Evolutionary conservation across 768 basidiomycete species (phyloP), one percentile per base, ranked within the genome.

Genomic region (Trametes gibbosa): DNA sequence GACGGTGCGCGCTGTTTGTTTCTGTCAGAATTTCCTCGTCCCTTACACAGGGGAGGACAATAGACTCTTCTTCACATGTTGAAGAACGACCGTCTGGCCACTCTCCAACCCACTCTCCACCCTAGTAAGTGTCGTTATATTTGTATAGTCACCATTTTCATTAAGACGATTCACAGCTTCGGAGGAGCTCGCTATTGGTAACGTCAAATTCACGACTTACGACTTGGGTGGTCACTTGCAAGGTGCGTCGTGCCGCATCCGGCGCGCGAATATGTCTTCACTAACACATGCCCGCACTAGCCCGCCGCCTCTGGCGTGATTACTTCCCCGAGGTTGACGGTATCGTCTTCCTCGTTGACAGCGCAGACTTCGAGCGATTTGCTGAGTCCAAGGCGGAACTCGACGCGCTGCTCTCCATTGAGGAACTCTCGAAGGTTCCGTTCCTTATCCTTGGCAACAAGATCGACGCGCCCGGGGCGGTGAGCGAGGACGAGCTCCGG

Each of bases 311-410:
- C 72, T 99, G 97, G 97, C 87, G 95, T 58, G 95, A 99, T 76
- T 99, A 98, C 79, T 98, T 99, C 87, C 97, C 97, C 50, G 97
- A 98, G 74, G 97, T 98, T 42, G 95, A 99, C 68, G 96, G 94
- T 17, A 98, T 99, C 68, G 87, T 98, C 70, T 99, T 98, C 85
- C 81, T 99, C 58, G 95, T 99, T 60, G 97, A 99, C 78, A 91
- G 87, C 65, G 94, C 94, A 63, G 97, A 99, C 79, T 88, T 89
- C 70, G 97, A 98, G 77, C 90, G 96, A 42, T 96, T 99, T 76
- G 74, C 87, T 8, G 97, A 98, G 76, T 92, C 92, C 64, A 98
- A 98, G 75, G 95, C 93, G 13, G 97, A 99, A 75, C 86, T 99
- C 47, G 96, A 98, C 71, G 90, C 95, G 6, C 85, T 99, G 63